A percentile compares a stretch with the other conserved stretches of the same genome.
Evolutionary conservation across 176 grass and related monocot genomes (phyloP).

Genomic region (Aegilops sharonensis): DNA sequence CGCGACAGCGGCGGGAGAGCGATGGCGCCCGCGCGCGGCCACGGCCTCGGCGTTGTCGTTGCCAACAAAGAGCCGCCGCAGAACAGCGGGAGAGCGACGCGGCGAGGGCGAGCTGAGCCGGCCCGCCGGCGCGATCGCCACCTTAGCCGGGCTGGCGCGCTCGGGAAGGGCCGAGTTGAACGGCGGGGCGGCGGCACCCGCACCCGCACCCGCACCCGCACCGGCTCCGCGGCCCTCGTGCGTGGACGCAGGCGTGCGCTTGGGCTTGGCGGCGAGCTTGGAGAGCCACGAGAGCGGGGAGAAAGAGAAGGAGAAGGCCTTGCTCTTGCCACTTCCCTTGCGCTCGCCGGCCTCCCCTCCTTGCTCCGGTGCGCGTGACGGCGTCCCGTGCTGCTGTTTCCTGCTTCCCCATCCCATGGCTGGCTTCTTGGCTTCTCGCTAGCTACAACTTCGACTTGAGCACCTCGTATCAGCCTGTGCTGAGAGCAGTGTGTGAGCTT

Average conservation of each 20-base stretch:
- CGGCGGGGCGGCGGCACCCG: background rate
- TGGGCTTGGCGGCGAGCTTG: conserved; percentile 46
- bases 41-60: conserved; percentile 31
- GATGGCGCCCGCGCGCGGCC: background rate
- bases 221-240: background rate
- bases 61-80: conserved; percentile 45
- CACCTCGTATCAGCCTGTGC: background rate
- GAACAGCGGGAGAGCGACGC: background rate
- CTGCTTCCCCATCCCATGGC: conserved; percentile 62
- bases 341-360: background rate
- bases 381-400: conserved; percentile 29
- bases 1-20: background rate
- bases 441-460: background rate
- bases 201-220: too few relatives aligned
- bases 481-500: background rate
- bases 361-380: background rate
- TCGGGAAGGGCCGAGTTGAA: background rate
- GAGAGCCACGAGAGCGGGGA: conserved; percentile 62
- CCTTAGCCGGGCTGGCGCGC: background rate
- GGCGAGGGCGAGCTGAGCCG: background rate
- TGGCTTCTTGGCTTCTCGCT: background rate
- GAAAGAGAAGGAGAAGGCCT: conserved; percentile 19
- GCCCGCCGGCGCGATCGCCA: background rate
- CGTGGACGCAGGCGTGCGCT: background rate
- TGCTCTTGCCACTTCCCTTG: conserved; percentile 24